Evolutionary conservation across 2,329 filamentous ascomycete species (phyloP), one percentile per base, ranked within the genome.

Genomic region (Fusarium siculi): DNA sequence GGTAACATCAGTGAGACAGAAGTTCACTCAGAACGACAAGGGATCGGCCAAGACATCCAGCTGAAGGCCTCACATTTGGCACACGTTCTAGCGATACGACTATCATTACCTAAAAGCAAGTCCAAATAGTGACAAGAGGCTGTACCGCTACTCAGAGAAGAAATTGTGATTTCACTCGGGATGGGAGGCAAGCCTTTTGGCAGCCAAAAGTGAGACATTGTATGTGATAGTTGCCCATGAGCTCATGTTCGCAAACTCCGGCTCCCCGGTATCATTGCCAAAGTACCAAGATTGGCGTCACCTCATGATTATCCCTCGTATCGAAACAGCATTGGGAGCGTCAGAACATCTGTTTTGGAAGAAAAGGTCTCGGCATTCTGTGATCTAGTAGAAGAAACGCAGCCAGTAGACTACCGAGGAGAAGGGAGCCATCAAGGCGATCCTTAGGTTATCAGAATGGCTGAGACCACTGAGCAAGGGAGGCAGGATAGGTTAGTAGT

Each of bases 91-190:
- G 47, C 30, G 28, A 54, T n/a, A n/a, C 2, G 50, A 37, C 36
- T 28, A 54, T 54, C 34, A 16, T 14, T 54, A 4, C 14, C 23
- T 5, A 54, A 54, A 53, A 39, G 23, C 7, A 53, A 39, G 19
- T 7, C 5, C 14, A 18, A 7, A 9, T 7, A 39, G 50, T 28
- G 9, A 39, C 7, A 0, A 4, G 30, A 52, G 47, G 47, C 16
- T 23, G 30, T 8, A 1, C 15, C 19, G 16, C 2, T 28, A 21
- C 19, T 14, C 10, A 18, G n/a, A 9, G 9, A 40, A 39, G 50
- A 1, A 16, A 18, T 9, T 7, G 0, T 28, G 34, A 12, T 4
- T 21, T 37, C 9, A 0, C 7, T 4, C 28, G 14, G 34, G 34
- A 39, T 16, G 18, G 3, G 9, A 37, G 14, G 34, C 7, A 39